Conservation (phyloP, 2,329 filamentous ascomycete species). For the Aspergillus alliaceus region DNA sequence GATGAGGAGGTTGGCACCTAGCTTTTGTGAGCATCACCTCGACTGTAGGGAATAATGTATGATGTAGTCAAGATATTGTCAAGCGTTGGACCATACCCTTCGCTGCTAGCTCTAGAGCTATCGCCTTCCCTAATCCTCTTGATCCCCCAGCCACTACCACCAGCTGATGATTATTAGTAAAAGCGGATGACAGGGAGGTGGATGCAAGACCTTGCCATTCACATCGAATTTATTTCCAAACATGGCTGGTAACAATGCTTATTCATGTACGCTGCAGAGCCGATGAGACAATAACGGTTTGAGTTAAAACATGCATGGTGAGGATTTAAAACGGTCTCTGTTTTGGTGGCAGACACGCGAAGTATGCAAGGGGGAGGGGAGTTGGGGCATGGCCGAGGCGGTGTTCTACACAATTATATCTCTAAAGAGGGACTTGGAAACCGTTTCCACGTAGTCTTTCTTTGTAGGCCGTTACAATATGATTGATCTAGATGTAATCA, state of each 20-base stretch:
- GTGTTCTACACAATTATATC: neutral
- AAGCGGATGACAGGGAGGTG: neutral
- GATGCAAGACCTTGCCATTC: slow-evolving; percentile 2
- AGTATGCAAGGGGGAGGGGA: neutral
- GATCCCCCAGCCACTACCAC: slow-evolving; percentile 7
- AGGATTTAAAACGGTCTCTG: neutral
- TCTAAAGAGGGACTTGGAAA: neutral
- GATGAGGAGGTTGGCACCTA: slow-evolving; percentile 7
- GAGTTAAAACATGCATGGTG: neutral
- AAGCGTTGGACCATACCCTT: neutral
- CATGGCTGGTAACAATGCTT: neutral
- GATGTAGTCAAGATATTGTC: neutral
- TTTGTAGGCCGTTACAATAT: neutral
- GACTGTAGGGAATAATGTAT: neutral
- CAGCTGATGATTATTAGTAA: neutral
- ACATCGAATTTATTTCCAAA: slow-evolving; percentile 2
- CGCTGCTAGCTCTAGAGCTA: slow-evolving; percentile 4
- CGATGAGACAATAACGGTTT: neutral
- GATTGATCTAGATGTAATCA: neutral
- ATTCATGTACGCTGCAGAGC: neutral
- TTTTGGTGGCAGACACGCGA: neutral
- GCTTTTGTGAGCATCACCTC: neutral
- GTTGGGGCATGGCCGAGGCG: neutral
- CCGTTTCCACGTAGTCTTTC: neutral
- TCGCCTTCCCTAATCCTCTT: slow-evolving; percentile 3